phyloP scores from a whole-genome alignment of 495 filamentous ascomycete genomes.

The Parathielavia hyrcaniae region DNA sequence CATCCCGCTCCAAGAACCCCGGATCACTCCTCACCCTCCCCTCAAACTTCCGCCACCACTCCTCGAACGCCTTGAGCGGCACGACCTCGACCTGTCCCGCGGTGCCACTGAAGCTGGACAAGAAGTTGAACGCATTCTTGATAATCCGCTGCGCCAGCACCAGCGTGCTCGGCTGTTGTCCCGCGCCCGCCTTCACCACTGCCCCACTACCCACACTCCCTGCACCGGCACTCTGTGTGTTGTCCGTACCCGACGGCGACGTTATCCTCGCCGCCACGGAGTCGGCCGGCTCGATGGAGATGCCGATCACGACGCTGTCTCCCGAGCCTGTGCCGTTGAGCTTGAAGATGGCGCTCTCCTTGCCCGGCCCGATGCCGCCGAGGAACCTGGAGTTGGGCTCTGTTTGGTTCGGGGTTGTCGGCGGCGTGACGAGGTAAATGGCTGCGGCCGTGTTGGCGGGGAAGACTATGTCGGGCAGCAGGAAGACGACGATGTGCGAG shows the following conservation, averaged over 20 bases:
- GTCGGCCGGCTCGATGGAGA: slow-evolving; percentile 72
- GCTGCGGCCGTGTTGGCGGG: slow-evolving; percentile 74
- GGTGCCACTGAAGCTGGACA: slow-evolving; percentile 72
- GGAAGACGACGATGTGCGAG: slow-evolving; percentile 79
- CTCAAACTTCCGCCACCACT: slow-evolving; percentile 99
- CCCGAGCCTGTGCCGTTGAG: slow-evolving; percentile 37
- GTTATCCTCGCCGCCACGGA: slow-evolving; percentile 64
- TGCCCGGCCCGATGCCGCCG: slow-evolving; percentile 79
- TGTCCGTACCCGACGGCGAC: slow-evolving; percentile 19
- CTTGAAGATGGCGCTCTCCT: slow-evolving; percentile 83
- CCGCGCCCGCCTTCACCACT: slow-evolving; percentile 4
- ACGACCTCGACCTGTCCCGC: slow-evolving; percentile 66
- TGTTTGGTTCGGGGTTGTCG: slow-evolving; percentile 16
- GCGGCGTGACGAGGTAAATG: slow-evolving; percentile 66
- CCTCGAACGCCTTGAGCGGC: slow-evolving; percentile 81
- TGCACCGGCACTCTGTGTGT: slow-evolving; percentile 20
- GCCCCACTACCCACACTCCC: slow-evolving; percentile 20
- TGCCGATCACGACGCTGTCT: slow-evolving; percentile 60
- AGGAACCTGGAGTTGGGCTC: slow-evolving; percentile 65
- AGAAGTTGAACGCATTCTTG: slow-evolving; percentile 93
- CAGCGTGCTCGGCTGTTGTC: slow-evolving; percentile 51
- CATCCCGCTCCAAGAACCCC: slow-evolving; percentile 76
- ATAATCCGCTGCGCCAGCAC: slow-evolving; percentile 88
- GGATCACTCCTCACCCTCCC: slow-evolving; percentile 78
- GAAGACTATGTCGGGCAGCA: slow-evolving; percentile 71